phyloP scores from a whole-genome alignment of 2,329 filamentous ascomycete genomes.

The Hymenoscyphus salicellus region DNA sequence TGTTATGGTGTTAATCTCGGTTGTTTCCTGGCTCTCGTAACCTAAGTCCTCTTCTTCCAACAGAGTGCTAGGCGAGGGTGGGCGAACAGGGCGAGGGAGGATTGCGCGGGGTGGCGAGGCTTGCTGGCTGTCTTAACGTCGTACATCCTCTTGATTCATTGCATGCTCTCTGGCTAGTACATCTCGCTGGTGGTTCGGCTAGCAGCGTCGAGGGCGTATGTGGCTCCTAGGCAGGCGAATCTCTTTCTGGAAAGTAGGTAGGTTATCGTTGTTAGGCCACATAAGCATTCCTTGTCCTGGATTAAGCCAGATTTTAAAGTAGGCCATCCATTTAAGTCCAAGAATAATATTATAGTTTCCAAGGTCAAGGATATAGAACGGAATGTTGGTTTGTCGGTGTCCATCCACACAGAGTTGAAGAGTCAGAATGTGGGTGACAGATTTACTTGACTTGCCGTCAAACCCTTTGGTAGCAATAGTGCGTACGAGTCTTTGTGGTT shows the following conservation, averaged over 20 bases:
- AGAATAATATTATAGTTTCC: not conserved
- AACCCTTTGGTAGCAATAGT: no score
- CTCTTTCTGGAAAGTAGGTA: not conserved
- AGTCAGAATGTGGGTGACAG: no score
- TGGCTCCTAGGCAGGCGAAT: not conserved
- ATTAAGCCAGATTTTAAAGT: not conserved
- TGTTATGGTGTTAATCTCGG: not conserved
- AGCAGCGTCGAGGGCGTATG: not conserved
- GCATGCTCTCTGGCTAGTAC: not conserved
- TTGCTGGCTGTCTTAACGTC: not conserved
- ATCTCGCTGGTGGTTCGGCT: not conserved
- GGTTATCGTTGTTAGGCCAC: no score
- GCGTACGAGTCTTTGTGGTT: not conserved
- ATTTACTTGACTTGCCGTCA: no score
- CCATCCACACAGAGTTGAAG: not conserved
- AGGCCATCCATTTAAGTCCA: not conserved
- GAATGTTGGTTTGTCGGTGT: not conserved
- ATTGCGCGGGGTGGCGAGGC: not conserved
- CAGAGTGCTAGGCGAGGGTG: not conserved
- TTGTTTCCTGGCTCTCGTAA: not conserved
- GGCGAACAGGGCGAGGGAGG: not conserved
- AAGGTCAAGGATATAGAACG: not conserved
- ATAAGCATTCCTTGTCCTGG: not conserved
- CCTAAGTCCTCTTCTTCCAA: not conserved
- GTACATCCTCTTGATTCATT: not conserved